Base-by-base conservation (phyloP, 257 asterid genomes). In the Solanum chmielewskii region DNA sequence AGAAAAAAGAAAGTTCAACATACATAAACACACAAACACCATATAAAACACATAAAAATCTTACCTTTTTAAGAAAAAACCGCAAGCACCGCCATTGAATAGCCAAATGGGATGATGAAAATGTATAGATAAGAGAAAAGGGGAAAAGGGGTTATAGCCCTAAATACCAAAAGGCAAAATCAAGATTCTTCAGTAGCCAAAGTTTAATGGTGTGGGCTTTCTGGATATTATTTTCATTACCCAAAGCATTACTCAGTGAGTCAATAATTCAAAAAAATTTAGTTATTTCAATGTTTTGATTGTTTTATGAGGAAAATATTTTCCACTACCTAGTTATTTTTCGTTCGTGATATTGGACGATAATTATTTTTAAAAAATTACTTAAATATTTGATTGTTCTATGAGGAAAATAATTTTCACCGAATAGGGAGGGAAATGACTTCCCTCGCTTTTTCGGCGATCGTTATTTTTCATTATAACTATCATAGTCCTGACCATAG, bases 71-170 rank as follows among this genome's bases (percentile, higher is more conserved):
- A 80, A 18, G 35, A 21, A 37, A 66, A 73, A 11, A 27, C 16
- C 20, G 44, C 59, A 11, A 56, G 71, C 83, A 89, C 81, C 89
- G 91, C 84, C 89, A 83, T 74, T 83, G 87, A 81, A 71, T 18
- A 66, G 78, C 37, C 42, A 20, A 29, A 16, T 27, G n/a, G 9
- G n/a, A 29, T n/a, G 20, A 15, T 25, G 85, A 69, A 10, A 23
- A 76, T 62, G 66, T n/a, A 21, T 16, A 73, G 47, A 44, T 42
- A 74, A 60, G 56, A 35, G 84, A 66, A 66, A 31, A 45, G 6
- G 66, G 60, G 29, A 20, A 64, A 47, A 59, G 25, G 59, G 86
- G 56, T 73, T 29, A 80, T 69, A 85, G 88, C 90, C 88, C 90
- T 85, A 85, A 81, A 64, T 35, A 39, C 78, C 31, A 35, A 70